Base-by-base conservation (phyloP, 495 filamentous ascomycete species). In the Penicillium riverlandense region DNA sequence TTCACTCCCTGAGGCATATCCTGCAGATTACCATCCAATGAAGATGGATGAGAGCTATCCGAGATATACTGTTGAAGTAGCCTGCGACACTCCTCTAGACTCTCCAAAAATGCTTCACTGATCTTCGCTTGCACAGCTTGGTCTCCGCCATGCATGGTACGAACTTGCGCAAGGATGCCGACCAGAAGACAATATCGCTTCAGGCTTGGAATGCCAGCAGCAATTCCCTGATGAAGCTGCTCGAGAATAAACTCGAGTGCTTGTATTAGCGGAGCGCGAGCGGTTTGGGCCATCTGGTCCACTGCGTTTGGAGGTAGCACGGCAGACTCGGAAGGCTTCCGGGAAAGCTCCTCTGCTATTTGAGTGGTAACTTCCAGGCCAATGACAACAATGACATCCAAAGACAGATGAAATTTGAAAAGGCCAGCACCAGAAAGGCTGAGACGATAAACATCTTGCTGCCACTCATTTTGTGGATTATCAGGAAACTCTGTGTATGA, bases 281-380 rank as follows among this genome's bases (percentile, higher is more conserved):
- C 31, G 15, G 48, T 38, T 11, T 53, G 32, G 2, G 48, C 44
- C 15, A 53, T 47, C 39, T 48, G 37, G 16, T 48, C 42, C 9
- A 51, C 31, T 11, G 41, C 15, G 13, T 37, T 40, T n/a, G 32
- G 30, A n/a, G 30, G 11, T 2, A 32, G 0, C 15, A 30, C 16
- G 1, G 8, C n/a, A 11, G 43, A 38, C 0, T 34, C 45, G 8
- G 37, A 8, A 8, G 51, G 48, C 32, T 49, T 42, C 4, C n/a
- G 14, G 13, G 37, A 11, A 6, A 11, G 35, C 40, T 52, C 51
- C 16, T 60, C 50, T 40, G 70, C 62, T 6, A 65, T 30, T 42
- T 74, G 68, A 1, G 54, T 47, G 41, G 72, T 45, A 5, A 76
- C 53, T 48, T 76, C 74, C 2, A 65, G 45, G 12, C 53, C 49